Evolutionary conservation across 1,284 basidiomycete species (phyloP), one percentile per base, ranked within the genome.

Genomic region (Takashimella tepidaria): DNA sequence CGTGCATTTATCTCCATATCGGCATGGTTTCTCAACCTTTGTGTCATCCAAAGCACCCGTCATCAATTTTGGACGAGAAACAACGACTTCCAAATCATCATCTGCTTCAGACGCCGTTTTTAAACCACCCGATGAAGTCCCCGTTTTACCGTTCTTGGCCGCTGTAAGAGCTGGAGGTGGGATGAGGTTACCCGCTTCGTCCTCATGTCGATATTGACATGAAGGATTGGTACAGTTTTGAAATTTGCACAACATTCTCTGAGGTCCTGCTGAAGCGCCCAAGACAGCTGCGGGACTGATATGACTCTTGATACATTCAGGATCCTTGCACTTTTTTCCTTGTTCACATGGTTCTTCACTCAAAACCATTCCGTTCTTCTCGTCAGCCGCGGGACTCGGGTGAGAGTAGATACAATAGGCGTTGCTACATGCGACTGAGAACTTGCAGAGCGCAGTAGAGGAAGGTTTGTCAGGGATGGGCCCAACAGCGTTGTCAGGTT

Each of bases 331-430:
- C 44, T 86, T 78, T 67, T 84, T 86, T 19, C 89, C 89, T 42
- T 85, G 83, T 64, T 70, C 66, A 71, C 92, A 96, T 20, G 88
- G 80, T 59, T 95, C 92, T 57, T 88, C 91, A 64, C 87, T 91
- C 55, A 96, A 78, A 2, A 96, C 92, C 61, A 97, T 82, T n/a
- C 92, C 92, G n/a, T 67, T 72, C 68, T 87, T 89, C 75, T 93
- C 89, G 24, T 92, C 92, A 2, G 92, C 91, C 0, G 90, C 89
- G 13, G 92, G 92, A 4, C 88, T 90, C 3, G 92, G 90, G 73
- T 97, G 92, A 10, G 88, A 89, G 75, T 84, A 96, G 19, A 85
- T 81, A 73, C 92, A 97, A 49, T 85, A 79, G 0, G 87, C 80
- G 72, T 95, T 93, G 49, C 85, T 87, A 75, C 92, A 97, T 62